Conservation (phyloP, 805 yeast species). For the Yamadazyma insecticola region DNA sequence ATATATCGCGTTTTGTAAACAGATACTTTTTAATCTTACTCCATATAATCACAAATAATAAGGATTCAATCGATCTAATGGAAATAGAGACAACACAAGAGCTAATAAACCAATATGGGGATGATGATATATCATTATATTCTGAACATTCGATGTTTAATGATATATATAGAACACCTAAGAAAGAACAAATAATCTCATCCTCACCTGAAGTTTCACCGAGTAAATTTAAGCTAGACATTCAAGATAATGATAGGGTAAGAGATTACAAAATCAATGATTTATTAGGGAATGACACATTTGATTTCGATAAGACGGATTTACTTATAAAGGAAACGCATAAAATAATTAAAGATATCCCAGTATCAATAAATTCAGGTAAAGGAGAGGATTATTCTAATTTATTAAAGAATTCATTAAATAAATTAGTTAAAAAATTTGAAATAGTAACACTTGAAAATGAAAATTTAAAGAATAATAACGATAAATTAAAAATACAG, state of each 20-base stretch:
- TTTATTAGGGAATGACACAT: neutral
- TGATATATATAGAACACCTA: conserved; percentile 2
- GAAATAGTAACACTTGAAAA: conserved; percentile 2
- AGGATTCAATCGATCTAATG: too few species aligned
- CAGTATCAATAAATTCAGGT: conserved; percentile 13
- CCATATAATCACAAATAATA: too few species aligned
- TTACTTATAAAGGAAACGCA: conserved; percentile 26
- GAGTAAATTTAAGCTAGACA: too few species aligned
- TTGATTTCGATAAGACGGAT: conserved; percentile 9
- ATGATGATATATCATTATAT: conserved; percentile 9
- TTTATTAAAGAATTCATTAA: conserved; percentile 20
- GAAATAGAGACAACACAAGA: neutral
- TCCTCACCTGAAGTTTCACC: too few species aligned
- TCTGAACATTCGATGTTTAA: conserved; percentile 13
- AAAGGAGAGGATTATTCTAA: conserved; percentile 23
- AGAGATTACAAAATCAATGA: neutral
- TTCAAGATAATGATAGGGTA: conserved; percentile 1
- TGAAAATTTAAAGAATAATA: conserved; percentile 3
- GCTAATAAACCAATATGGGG: neutral
- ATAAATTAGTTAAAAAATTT: conserved; percentile 13
- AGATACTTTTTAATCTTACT: too few species aligned
- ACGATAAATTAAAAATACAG: conserved; percentile 7
- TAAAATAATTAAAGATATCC: conserved; percentile 19
- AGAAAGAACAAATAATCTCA: too few species aligned
- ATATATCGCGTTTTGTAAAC: too few species aligned